Evolutionary conservation across 2,329 filamentous ascomycete genomes (phyloP).

Genomic region (Aspergillus amoenus): DNA sequence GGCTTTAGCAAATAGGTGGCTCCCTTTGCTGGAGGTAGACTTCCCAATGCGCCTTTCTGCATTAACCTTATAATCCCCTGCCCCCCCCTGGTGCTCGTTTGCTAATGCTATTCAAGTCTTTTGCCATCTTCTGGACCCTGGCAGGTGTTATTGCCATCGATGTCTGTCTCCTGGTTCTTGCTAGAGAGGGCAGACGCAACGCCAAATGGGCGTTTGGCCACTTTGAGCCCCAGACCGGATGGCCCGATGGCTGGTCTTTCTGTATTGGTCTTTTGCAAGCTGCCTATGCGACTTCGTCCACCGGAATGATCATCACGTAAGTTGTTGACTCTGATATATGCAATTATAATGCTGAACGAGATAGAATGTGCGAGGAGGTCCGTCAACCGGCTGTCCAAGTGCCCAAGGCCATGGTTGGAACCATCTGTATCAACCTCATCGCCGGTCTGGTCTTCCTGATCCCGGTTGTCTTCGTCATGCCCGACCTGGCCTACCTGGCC

Average conservation of each 20-base stretch:
- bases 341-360: background rate
- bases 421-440: slow-evolving; percentile 64
- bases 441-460: slow-evolving; percentile 69
- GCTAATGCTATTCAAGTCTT: slow-evolving; percentile 59
- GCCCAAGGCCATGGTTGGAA: slow-evolving; percentile 69
- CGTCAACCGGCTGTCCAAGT: slow-evolving; percentile 68
- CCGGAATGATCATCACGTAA: slow-evolving; percentile 65
- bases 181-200: slow-evolving; percentile 60
- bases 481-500: slow-evolving; percentile 63
- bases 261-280: slow-evolving; percentile 72
- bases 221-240: slow-evolving; percentile 19
- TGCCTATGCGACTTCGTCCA: slow-evolving; percentile 52
- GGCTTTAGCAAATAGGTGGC: slow-evolving; percentile 53
- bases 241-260: slow-evolving; percentile 68
- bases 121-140: slow-evolving; percentile 66
- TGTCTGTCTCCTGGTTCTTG: slow-evolving; percentile 59
- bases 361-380: slow-evolving; percentile 69
- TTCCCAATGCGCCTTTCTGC: slow-evolving; percentile 5
- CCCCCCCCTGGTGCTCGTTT: background rate
- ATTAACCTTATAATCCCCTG: background rate
- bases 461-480: slow-evolving; percentile 73
- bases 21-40: slow-evolving; percentile 65
- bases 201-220: slow-evolving; percentile 54
- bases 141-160: slow-evolving; percentile 68
- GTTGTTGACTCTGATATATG: background rate